phyloP scores from a whole-genome alignment of 163 green algal species.

The Scenedesmus sp. region DNA sequence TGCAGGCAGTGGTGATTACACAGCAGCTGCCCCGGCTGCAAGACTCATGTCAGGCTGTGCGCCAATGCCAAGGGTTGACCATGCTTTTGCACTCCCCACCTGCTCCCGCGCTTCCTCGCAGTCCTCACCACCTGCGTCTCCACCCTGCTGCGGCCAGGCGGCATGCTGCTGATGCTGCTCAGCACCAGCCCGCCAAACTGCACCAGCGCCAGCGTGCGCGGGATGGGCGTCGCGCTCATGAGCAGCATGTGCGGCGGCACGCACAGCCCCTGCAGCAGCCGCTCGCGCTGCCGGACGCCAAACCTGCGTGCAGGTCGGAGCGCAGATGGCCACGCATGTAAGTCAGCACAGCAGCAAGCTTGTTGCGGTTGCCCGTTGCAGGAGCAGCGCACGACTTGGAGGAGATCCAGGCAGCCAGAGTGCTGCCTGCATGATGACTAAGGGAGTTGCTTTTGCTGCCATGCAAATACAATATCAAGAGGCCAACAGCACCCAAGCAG shows the following conservation, averaged over 20 bases:
- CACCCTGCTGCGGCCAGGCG: slow-evolving; percentile 82
- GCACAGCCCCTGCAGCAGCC: slow-evolving; percentile 61
- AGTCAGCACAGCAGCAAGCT: not conserved
- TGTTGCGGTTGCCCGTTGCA: too few species aligned
- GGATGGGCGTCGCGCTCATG: slow-evolving; percentile 95
- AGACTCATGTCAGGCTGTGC: slow-evolving; percentile 36
- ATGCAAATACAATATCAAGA: too few species aligned
- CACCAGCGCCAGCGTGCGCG: slow-evolving; percentile 88
- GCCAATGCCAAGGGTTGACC: too few species aligned
- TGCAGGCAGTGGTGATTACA: too few species aligned
- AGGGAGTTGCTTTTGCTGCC: too few species aligned
- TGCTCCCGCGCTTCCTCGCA: slow-evolving; percentile 42
- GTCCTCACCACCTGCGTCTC: slow-evolving; percentile 71
- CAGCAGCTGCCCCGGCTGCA: too few species aligned
- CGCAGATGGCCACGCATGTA: not conserved
- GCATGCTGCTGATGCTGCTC: slow-evolving; percentile 79
- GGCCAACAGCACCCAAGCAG: too few species aligned
- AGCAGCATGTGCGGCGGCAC: slow-evolving; percentile 86
- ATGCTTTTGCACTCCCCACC: too few species aligned
- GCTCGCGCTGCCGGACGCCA: slow-evolving; percentile 90
- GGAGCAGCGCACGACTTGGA: too few species aligned
- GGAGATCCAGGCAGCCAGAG: too few species aligned
- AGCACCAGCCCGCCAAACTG: slow-evolving; percentile 85
- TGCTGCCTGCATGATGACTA: too few species aligned
- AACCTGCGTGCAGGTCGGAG: slow-evolving; percentile 76